These are phyloP conservation scores for Alternaria brassicae DNA, from an alignment of 2,329 filamentous ascomycete species.

Conservation along the genomic window DNA sequence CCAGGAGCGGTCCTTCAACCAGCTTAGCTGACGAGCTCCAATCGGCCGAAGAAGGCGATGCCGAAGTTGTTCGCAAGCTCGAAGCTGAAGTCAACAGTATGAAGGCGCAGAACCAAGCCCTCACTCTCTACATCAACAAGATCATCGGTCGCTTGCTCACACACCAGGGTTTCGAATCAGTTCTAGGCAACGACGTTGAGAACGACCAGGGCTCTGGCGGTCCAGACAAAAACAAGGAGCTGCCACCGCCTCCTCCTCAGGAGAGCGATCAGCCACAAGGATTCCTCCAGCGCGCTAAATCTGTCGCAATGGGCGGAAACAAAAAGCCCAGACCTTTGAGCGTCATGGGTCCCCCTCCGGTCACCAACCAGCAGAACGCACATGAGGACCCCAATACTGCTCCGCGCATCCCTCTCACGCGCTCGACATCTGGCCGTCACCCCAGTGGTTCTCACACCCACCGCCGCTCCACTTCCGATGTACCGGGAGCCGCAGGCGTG, in stretches of 20 bases:
- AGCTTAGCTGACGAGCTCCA: constrained; percentile 82
- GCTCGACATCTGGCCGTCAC: constrained; percentile 60
- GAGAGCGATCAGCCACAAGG: constrained; percentile 55
- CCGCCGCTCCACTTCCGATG: constrained; percentile 55
- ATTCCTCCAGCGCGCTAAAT: constrained; percentile 67
- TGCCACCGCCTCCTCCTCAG: constrained; percentile 74
- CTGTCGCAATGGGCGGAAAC: constrained; percentile 58
- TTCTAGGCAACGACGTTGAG: constrained; percentile 77
- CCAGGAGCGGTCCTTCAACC: constrained; percentile 45
- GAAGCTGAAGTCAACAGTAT: constrained; percentile 80
- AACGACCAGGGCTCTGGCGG: constrained; percentile 26
- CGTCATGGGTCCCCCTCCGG: constrained; percentile 37
- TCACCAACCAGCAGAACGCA: constrained; percentile 38
- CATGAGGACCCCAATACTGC: constrained; percentile 73
- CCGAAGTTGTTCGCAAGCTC: constrained; percentile 64
- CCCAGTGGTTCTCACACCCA: constrained; percentile 50
- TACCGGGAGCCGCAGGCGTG: constrained; percentile 70
- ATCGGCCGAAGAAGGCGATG: constrained; percentile 63
- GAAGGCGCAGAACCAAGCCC: constrained; percentile 95
- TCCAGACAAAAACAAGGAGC: constrained; percentile 78
- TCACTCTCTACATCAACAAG: constrained; percentile 98
- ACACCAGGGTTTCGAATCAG: constrained; percentile 93
- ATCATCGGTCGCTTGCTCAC: constrained; percentile 95
- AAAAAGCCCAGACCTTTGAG: constrained; percentile 56
- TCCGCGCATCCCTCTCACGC: constrained; percentile 74